Conservation (phyloP, 1,284 basidiomycete genomes). For the Omphalotus olearius region DNA sequence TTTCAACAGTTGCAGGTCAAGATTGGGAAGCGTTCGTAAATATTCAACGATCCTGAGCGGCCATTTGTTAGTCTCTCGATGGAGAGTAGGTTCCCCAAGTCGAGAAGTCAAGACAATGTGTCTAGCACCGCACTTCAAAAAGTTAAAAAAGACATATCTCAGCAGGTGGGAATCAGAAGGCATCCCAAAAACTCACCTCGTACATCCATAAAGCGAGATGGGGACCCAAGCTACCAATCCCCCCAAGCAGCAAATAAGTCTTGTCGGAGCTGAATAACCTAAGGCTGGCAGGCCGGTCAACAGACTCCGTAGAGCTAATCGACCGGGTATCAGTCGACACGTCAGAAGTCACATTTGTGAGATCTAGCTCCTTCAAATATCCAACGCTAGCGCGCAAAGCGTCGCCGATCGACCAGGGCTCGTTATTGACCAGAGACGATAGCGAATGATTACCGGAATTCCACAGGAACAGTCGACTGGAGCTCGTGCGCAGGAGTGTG, state of each 20-base stretch:
- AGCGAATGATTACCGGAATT: background rate
- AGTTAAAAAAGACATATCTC: background rate
- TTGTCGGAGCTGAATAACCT: constrained; percentile 17
- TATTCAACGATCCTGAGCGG: constrained; percentile 26
- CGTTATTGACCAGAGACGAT: background rate
- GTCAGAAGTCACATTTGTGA: background rate
- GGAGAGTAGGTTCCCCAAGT: constrained; percentile 23
- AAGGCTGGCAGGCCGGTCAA: constrained; percentile 18
- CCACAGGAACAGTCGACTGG: background rate
- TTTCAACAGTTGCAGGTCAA: constrained; percentile 24
- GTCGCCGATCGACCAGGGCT: background rate
- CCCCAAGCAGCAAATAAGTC: constrained; percentile 25
- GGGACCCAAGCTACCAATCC: constrained; percentile 29
- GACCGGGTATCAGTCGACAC: background rate
- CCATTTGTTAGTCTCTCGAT: constrained; percentile 10
- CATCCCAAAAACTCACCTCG: constrained; percentile 22
- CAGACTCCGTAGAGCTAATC: background rate
- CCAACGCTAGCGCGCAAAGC: background rate
- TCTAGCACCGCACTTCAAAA: constrained; percentile 37
- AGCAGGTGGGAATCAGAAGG: background rate
- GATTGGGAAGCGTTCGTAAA: constrained; percentile 24
- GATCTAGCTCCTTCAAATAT: background rate
- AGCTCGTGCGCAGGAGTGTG: background rate
- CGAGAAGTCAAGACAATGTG: constrained; percentile 35
- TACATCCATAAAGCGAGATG: constrained; percentile 35